Evolutionary conservation across 345 rosid genomes (phyloP).

Genomic region (Aquilaria sinensis): DNA sequence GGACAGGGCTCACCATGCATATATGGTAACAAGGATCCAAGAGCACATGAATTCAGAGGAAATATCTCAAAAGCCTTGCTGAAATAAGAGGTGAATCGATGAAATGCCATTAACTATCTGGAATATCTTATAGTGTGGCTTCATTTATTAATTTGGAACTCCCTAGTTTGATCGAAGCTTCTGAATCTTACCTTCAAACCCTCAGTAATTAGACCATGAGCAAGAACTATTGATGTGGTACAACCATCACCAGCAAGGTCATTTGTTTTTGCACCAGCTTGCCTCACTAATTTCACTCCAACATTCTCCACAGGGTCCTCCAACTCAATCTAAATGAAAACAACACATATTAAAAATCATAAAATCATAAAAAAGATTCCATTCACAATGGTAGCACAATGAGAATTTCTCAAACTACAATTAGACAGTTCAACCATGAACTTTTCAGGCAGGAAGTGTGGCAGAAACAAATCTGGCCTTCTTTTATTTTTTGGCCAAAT

Average conservation of each 20-base stretch:
- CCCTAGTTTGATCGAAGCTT: neutral
- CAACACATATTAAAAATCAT: neutral
- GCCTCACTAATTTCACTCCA: constrained; percentile 96
- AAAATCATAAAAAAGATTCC: neutral
- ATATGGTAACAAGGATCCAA: neutral
- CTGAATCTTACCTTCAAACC: constrained; percentile 59
- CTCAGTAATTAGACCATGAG: constrained; percentile 83
- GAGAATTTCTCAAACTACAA: too few species aligned
- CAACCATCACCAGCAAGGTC: constrained; percentile 96
- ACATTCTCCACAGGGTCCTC: constrained; percentile 93
- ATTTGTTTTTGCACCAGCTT: constrained; percentile 94
- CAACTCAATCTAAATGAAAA: constrained; percentile 60
- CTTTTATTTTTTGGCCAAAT: too few species aligned
- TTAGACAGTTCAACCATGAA: too few species aligned
- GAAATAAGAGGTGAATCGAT: too few species aligned
- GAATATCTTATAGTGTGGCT: too few species aligned
- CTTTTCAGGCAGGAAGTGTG: too few species aligned
- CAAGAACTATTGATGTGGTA: constrained; percentile 83
- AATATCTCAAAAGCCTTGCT: neutral
- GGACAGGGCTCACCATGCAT: neutral
- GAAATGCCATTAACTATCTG: too few species aligned
- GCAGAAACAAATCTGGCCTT: too few species aligned
- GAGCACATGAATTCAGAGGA: neutral
- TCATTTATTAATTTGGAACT: neutral
- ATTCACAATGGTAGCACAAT: neutral